Base-by-base conservation (phyloP, 441 rosid species). In the Croton setiger region DNA sequence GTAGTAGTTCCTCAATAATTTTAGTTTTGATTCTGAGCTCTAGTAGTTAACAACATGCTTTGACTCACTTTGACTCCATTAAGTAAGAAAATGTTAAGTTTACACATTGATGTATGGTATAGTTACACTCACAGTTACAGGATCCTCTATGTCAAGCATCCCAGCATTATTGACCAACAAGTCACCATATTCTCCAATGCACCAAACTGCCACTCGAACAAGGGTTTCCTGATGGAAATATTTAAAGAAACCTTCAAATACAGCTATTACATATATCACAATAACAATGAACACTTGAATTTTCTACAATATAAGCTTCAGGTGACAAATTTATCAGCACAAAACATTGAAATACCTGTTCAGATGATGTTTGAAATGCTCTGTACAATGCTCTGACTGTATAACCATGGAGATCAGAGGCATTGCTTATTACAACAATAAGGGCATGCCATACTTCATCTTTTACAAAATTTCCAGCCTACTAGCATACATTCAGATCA, bases 101-200 rank as follows among this genome's bases (percentile, higher is more conserved):
- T 60, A 37, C 41, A 69, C 60, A 74, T 67, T 27, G 69, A 47
- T 23, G 49, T 55, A 62, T 13, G 49, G 60, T 62, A 66, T 70
- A 57, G 66, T 71, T 54, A 66, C 67, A 78, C 93, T 87, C 78
- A 96, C 99, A 58, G 96, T 93, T 73, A 91, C 67, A 61, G 98
- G 94, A 76, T 93, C 97, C 81, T 96, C 98, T 49, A 82, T 68
- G 72, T 85, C 78, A 78, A 96, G 93, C 92, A 93, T 77, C 75
- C 98, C 98, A 36, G 73, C 82, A 85, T 84, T 89, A 75, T 88
- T 89, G 48, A 88, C 92, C 86, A 96, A 80, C 85, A 96, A 54
- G 80, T 96, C 99, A 72, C 98, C 99, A 79, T 92, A 96, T 82
- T 96, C 99, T 75, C 99, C 99, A 64, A 96, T 83, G 87, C 98